Conservation (phyloP, 805 yeast species). For the Danielozyma ontarioensis region DNA sequence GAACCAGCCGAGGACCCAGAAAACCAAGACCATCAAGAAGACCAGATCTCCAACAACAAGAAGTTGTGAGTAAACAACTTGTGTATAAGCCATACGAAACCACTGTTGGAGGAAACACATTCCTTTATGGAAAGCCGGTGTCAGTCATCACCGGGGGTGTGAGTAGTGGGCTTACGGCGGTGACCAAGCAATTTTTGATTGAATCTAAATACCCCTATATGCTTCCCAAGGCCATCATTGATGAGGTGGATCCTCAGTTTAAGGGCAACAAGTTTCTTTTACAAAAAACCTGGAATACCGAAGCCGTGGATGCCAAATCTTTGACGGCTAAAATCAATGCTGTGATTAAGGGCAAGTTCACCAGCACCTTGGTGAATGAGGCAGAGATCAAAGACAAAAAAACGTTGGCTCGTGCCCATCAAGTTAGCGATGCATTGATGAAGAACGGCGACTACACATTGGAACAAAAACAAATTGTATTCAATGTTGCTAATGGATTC, state of each 20-base stretch:
- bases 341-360: constrained; percentile 27
- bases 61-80: constrained; percentile 1
- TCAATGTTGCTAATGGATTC: constrained; percentile 26
- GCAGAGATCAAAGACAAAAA: constrained; percentile 10
- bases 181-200: constrained; percentile 33
- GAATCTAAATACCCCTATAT: constrained; percentile 37
- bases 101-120: constrained; percentile 18
- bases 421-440: constrained; percentile 15
- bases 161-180: constrained; percentile 33
- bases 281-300: constrained; percentile 22
- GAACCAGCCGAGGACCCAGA: too few species aligned
- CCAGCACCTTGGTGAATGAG: constrained; percentile 3
- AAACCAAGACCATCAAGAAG: background rate
- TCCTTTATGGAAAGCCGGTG: constrained; percentile 35
- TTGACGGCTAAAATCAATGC: constrained; percentile 21
- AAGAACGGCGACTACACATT: constrained; percentile 24
- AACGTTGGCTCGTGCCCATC: constrained; percentile 4
- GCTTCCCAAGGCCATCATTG: constrained; percentile 30
- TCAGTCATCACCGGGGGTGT: constrained; percentile 17
- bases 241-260: constrained; percentile 11
- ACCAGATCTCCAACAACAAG: background rate
- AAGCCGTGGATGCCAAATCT: constrained; percentile 14
- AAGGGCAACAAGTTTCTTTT: constrained; percentile 27
- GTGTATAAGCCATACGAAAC: constrained; percentile 13
- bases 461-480: constrained; percentile 23